phyloP scores from a whole-genome alignment of 2,329 filamentous ascomycete genomes.

The Aspergillus neotritici region DNA sequence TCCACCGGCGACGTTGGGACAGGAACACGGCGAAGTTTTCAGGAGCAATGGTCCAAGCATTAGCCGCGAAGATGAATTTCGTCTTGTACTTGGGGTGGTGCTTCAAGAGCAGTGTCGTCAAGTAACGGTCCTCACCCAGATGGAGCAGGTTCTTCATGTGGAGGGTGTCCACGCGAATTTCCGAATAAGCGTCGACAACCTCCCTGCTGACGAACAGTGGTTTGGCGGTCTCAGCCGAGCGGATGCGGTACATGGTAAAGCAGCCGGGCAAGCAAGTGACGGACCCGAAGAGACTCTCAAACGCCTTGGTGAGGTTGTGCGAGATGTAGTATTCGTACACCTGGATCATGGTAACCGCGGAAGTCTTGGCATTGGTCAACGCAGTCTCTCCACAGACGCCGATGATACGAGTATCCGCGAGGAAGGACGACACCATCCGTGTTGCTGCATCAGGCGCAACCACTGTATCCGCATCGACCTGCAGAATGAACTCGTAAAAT shows the following conservation, averaged over 20 bases:
- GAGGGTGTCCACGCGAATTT: conserved; percentile 92
- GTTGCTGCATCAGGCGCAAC: conserved; percentile 85
- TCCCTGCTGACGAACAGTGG: conserved; percentile 93
- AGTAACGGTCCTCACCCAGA: conserved; percentile 92
- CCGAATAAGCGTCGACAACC: conserved; percentile 78
- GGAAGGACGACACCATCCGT: conserved; percentile 84
- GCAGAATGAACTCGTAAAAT: conserved; percentile 94
- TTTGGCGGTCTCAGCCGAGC: conserved; percentile 88
- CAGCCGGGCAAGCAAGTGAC: conserved; percentile 97
- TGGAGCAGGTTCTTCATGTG: conserved; percentile 99
- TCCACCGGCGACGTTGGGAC: conserved; percentile 98
- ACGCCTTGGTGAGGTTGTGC: conserved; percentile 93
- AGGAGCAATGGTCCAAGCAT: conserved; percentile 95
- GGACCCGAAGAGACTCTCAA: conserved; percentile 93
- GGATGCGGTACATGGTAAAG: conserved; percentile 98
- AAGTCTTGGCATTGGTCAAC: conserved; percentile 85
- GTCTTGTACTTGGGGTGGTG: conserved; percentile 93
- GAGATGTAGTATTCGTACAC: conserved; percentile 99
- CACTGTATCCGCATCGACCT: conserved; percentile 96
- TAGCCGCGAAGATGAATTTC: conserved; percentile 87
- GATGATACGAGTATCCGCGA: conserved; percentile 89
- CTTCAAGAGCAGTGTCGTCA: conserved; percentile 91
- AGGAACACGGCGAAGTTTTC: conserved; percentile 93
- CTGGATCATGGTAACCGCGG: conserved; percentile 97
- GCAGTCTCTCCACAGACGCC: conserved; percentile 92